Conservation (phyloP, 1,139 yeast genomes). For the Sugiyamaella paludigena region DNA sequence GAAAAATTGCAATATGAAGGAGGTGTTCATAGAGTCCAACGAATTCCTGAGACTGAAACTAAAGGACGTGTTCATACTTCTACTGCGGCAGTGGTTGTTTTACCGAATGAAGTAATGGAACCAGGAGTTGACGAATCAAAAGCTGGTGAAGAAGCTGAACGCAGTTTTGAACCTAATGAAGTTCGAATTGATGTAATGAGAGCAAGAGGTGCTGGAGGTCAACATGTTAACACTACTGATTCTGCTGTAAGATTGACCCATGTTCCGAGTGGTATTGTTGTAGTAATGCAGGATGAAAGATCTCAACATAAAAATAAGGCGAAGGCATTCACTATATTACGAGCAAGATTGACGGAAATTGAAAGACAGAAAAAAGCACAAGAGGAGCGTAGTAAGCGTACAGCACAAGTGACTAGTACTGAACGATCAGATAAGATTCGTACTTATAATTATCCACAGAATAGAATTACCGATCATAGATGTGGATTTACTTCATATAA, state of each 20-base stretch:
- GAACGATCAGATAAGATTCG: constrained; percentile 91
- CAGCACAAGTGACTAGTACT: constrained; percentile 82
- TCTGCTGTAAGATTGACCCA: constrained; percentile 94
- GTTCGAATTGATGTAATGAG: constrained; percentile 93
- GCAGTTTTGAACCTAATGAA: constrained; percentile 82
- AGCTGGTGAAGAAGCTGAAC: constrained; percentile 55
- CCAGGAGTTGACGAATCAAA: constrained; percentile 32
- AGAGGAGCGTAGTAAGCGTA: constrained; percentile 64
- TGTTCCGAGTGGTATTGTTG: constrained; percentile 85
- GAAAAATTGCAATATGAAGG: constrained; percentile 76
- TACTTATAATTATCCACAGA: constrained; percentile 90
- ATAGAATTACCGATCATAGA: constrained; percentile 90
- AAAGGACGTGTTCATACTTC: constrained; percentile 96
- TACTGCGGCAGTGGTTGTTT: constrained; percentile 90
- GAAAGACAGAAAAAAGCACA: constrained; percentile 66
- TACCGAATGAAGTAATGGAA: constrained; percentile 74
- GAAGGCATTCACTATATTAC: constrained; percentile 79
- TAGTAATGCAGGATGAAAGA: constrained; percentile 89
- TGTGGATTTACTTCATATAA: constrained; percentile 79
- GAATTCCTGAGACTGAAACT: constrained; percentile 89
- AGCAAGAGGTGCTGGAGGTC: constrained; percentile 98
- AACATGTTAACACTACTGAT: constrained; percentile 96
- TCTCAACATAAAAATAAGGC: constrained; percentile 95
- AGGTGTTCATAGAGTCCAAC: constrained; percentile 94
- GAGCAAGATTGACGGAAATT: constrained; percentile 80